These are phyloP conservation scores for Citrus unshiu DNA, from an alignment of 345 rosid species.

Conservation along the genomic window DNA sequence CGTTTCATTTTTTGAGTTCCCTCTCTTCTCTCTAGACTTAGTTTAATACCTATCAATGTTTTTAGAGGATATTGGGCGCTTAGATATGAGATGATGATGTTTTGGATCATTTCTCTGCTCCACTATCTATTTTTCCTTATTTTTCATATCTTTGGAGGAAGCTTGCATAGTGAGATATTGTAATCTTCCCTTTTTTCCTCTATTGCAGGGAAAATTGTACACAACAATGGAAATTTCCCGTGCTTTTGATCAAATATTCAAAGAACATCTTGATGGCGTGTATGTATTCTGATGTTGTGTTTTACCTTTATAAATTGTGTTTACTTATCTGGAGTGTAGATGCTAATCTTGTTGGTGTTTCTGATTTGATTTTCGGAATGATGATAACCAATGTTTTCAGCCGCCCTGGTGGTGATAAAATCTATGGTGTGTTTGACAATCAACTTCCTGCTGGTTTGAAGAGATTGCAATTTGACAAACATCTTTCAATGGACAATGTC, in stretches of 20 bases:
- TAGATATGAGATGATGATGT: background rate
- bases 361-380: constrained; percentile 6
- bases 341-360: background rate
- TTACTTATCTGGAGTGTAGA: background rate
- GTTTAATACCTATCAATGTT: background rate
- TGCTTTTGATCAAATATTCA: constrained; percentile 86
- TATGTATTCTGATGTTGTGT: constrained; percentile 21
- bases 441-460: constrained; percentile 89
- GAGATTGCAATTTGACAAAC: constrained; percentile 90
- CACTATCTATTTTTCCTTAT: background rate
- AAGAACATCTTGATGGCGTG: constrained; percentile 93
- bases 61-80: constrained; percentile 3
- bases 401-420: constrained; percentile 96
- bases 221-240: constrained; percentile 95
- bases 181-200: constrained; percentile 5
- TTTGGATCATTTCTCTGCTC: background rate
- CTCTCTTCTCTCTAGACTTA: background rate
- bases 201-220: constrained; percentile 79
- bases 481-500: constrained; percentile 84
- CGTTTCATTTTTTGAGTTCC: background rate
- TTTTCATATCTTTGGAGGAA: background rate
- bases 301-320: background rate
- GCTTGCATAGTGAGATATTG: background rate
- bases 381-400: constrained; percentile 35
- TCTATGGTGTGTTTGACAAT: constrained; percentile 75